Evolutionary conservation across 148 eudicot species (phyloP).

Genomic region (Chenopodium suecicum): DNA sequence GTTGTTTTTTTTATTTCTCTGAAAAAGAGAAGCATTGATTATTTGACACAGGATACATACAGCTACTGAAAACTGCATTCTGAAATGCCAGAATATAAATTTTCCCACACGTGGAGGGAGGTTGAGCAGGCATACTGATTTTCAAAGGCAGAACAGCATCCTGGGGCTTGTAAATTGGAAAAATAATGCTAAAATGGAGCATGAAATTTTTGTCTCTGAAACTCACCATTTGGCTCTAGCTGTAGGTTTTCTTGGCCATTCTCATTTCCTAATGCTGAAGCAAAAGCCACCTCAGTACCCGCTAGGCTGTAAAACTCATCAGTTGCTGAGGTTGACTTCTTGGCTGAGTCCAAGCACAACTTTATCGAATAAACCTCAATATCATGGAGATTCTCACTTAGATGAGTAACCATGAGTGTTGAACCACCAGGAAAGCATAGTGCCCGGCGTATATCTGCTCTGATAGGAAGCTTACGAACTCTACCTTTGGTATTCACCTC

Average conservation of each 20-base stretch:
- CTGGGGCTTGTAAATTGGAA: background rate
- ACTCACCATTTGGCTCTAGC: conserved; percentile 34
- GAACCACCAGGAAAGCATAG: conserved; percentile 95
- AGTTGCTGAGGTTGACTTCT: conserved; percentile 27
- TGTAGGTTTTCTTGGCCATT: conserved; percentile 31
- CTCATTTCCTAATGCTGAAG: conserved; percentile 24
- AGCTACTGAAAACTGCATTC: background rate
- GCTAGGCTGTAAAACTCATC: conserved; percentile 30
- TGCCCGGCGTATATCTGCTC: conserved; percentile 69
- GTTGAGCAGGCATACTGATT: background rate
- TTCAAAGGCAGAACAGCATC: background rate
- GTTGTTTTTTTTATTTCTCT: background rate
- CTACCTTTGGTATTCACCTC: conserved; percentile 71
- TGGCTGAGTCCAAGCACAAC: conserved; percentile 29
- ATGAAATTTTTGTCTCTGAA: background rate
- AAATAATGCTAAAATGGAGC: background rate
- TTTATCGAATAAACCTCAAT: conserved; percentile 24
- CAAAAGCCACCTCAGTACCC: conserved; percentile 27
- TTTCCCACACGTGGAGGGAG: background rate
- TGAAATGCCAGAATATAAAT: background rate
- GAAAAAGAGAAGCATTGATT: background rate
- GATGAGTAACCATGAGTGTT: conserved; percentile 72
- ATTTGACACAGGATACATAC: background rate
- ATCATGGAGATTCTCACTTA: conserved; percentile 35
- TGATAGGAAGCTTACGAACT: conserved; percentile 72